Percentiles rank a stretch among this genome's conserved stretches.
Conservation (phyloP, 192 early-diverging fungal genomes). For the Podila minutissima region DNA sequence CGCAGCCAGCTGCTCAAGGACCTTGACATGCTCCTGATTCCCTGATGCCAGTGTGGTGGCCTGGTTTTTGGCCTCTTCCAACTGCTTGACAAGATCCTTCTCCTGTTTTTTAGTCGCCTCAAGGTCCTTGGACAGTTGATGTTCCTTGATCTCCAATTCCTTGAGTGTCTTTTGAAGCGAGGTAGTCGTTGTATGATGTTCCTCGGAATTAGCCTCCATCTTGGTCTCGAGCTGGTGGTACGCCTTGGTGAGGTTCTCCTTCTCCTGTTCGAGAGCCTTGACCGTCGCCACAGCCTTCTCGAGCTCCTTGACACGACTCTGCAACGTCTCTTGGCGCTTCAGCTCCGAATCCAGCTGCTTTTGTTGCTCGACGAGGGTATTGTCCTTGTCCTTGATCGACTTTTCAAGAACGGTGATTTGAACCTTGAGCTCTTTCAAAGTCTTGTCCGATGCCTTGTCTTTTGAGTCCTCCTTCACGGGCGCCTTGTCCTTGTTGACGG, state of each 20-base stretch:
- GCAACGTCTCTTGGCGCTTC: slow-evolving; percentile 11
- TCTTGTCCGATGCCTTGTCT: too few relatives aligned
- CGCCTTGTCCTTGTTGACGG: not conserved
- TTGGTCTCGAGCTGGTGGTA: slow-evolving; percentile 11
- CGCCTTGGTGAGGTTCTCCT: slow-evolving; percentile 6
- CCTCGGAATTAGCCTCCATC: not conserved
- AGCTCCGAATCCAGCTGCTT: slow-evolving; percentile 10
- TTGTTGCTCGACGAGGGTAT: slow-evolving; percentile 8
- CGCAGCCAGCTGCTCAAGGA: not conserved
- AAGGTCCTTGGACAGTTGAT: slow-evolving; percentile 29
- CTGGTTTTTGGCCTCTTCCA: slow-evolving; percentile 12
- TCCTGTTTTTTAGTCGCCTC: slow-evolving; percentile 45
- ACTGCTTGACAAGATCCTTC: not conserved
- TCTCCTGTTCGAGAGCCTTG: slow-evolving; percentile 10
- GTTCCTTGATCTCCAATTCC: slow-evolving; percentile 16
- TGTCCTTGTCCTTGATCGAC: slow-evolving; percentile 20
- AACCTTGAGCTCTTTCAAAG: slow-evolving; percentile 12
- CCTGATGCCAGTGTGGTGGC: not conserved
- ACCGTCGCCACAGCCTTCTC: slow-evolving; percentile 10
- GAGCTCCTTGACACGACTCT: slow-evolving; percentile 22
- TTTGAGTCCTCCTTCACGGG: too few relatives aligned
- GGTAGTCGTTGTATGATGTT: not conserved
- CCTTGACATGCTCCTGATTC: not conserved
- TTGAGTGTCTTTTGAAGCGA: slow-evolving; percentile 6
- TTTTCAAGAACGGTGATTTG: slow-evolving; percentile 19